Evolutionary conservation across 2,329 filamentous ascomycete genomes (phyloP).

Genomic region (Zymoseptoria pseudotritici): DNA sequence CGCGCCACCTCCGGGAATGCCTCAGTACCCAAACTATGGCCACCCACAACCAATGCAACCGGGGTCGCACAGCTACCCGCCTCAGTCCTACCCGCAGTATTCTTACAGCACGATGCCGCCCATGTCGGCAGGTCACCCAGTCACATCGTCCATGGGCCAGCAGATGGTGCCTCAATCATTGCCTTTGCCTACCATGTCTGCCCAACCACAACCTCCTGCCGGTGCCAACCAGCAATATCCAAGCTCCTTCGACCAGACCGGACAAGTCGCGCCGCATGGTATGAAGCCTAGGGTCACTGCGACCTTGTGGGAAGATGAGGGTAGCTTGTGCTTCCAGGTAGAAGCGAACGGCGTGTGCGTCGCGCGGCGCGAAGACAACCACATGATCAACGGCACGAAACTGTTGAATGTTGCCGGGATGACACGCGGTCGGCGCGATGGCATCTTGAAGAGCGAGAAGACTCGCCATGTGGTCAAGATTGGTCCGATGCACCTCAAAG

Average conservation of each 20-base stretch:
- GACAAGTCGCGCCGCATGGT: constrained; percentile 82
- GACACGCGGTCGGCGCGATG: constrained; percentile 90
- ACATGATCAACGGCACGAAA: constrained; percentile 99
- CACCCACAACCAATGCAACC: constrained; percentile 51
- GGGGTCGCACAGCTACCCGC: constrained; percentile 37
- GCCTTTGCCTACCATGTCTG: constrained; percentile 42
- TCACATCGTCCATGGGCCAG: constrained; percentile 61
- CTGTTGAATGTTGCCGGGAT: constrained; percentile 94
- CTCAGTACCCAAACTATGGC: constrained; percentile 66
- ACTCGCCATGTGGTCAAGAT: constrained; percentile 96
- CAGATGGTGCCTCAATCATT: constrained; percentile 62
- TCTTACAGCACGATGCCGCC: constrained; percentile 70
- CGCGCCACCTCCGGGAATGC: constrained; percentile 64
- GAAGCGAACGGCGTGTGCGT: constrained; percentile 95
- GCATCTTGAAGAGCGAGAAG: constrained; percentile 97
- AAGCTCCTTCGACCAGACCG: constrained; percentile 69
- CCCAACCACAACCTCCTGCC: constrained; percentile 15
- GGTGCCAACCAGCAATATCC: constrained; percentile 17
- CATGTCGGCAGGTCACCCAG: constrained; percentile 61
- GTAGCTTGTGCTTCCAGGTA: constrained; percentile 94
- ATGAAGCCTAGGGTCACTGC: constrained; percentile 96
- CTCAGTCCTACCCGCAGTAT: constrained; percentile 67
- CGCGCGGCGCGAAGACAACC: constrained; percentile 89
- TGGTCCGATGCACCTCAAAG: constrained; percentile 97
- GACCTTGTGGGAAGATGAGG: constrained; percentile 96